Conservation (phyloP, 192 early-diverging fungal species). For the Pilaira anomala region DNA sequence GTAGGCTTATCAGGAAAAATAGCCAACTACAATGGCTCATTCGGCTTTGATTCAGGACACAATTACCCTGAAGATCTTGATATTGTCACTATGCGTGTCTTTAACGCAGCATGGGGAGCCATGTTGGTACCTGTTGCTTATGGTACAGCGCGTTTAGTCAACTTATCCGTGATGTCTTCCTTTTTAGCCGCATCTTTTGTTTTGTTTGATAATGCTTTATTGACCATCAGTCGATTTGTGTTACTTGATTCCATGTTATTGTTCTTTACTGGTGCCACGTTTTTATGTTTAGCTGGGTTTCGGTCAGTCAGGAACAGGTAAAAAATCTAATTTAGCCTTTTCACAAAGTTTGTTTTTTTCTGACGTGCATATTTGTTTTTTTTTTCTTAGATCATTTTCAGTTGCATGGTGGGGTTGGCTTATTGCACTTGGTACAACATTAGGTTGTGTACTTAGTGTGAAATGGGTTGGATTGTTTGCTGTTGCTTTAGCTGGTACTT, state of each 20-base stretch:
- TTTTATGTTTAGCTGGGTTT: conserved; percentile 69
- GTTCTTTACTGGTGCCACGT: conserved; percentile 53
- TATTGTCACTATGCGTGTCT: conserved; percentile 86
- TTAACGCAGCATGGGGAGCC: conserved; percentile 86
- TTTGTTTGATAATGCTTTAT: conserved; percentile 48
- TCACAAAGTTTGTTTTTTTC: too few species aligned
- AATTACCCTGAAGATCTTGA: conserved; percentile 80
- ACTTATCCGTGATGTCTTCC: conserved; percentile 62
- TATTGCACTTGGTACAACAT: conserved; percentile 71
- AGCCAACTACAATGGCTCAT: conserved; percentile 83
- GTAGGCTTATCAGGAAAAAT: conserved; percentile 80
- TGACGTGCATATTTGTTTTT: neutral
- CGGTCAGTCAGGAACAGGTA: neutral
- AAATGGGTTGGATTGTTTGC: conserved; percentile 98
- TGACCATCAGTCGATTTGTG: conserved; percentile 40
- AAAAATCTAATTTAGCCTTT: neutral
- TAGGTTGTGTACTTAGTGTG: conserved; percentile 80
- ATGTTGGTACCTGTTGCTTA: conserved; percentile 88
- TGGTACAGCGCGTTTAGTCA: conserved; percentile 73
- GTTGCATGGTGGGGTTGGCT: conserved; percentile 91
- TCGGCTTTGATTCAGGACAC: conserved; percentile 76
- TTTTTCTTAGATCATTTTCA: conserved; percentile 61
- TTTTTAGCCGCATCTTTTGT: conserved; percentile 79
- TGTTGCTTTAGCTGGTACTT: conserved; percentile 85
- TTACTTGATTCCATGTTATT: conserved; percentile 13